Percentiles rank a stretch among this genome's conserved stretches.
phyloP scores from a whole-genome alignment of 1,284 basidiomycete species.

The Wallemia mellicola region DNA sequence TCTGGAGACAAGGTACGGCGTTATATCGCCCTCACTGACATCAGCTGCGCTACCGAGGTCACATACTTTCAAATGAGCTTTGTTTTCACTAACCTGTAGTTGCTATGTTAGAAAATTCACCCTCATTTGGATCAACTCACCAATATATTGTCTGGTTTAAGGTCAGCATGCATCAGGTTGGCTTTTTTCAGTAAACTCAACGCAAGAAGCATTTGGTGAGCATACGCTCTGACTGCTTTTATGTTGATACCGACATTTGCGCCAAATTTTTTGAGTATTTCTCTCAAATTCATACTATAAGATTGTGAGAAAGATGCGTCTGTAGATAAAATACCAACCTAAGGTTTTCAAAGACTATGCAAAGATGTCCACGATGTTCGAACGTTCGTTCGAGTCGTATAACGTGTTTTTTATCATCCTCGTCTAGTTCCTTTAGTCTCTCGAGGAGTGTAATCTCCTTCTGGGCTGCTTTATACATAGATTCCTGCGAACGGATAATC shows the following conservation, averaged over 20 bases:
- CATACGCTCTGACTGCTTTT: slow-evolving; percentile 84
- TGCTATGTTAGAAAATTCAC: background rate
- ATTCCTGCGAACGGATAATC: slow-evolving; percentile 81
- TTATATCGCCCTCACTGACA: slow-evolving; percentile 79
- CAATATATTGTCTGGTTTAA: slow-evolving; percentile 87
- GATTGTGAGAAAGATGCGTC: background rate
- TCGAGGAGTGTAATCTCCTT: slow-evolving; percentile 75
- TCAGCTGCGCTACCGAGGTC: slow-evolving; percentile 90
- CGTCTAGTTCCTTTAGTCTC: slow-evolving; percentile 60
- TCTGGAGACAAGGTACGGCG: slow-evolving; percentile 85
- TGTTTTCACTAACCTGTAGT: slow-evolving; percentile 63
- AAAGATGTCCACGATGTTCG: slow-evolving; percentile 85
- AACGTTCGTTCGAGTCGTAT: slow-evolving; percentile 74
- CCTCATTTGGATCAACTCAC: slow-evolving; percentile 20
- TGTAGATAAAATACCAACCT: slow-evolving; percentile 25
- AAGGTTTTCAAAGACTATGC: slow-evolving; percentile 79
- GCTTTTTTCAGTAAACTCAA: slow-evolving; percentile 58
- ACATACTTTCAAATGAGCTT: slow-evolving; percentile 76
- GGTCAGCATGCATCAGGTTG: slow-evolving; percentile 88
- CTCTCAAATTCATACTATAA: slow-evolving; percentile 77
- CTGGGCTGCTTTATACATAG: slow-evolving; percentile 85
- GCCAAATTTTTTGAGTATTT: slow-evolving; percentile 94
- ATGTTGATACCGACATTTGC: slow-evolving; percentile 93
- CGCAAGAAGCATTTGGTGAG: slow-evolving; percentile 78
- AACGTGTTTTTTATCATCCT: slow-evolving; percentile 86